Evolutionary conservation across 179 eudicot genomes (phyloP).

Genomic region (Beta macrorhiza): DNA sequence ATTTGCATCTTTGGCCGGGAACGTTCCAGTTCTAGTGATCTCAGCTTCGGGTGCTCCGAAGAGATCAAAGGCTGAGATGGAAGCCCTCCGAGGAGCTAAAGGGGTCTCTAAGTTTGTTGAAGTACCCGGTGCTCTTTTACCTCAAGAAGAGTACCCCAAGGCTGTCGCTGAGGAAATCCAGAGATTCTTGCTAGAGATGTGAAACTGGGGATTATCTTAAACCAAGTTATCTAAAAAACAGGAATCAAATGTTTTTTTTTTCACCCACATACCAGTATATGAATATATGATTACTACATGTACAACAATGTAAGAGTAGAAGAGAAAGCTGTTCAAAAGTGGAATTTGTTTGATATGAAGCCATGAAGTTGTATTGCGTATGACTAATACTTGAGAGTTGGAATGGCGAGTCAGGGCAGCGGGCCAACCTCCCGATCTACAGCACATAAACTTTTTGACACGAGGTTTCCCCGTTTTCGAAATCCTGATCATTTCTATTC

Average conservation of each 20-base stretch:
- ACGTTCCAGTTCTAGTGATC: constrained; percentile 60
- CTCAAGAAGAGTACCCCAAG: constrained; percentile 87
- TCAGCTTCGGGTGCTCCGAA: constrained; percentile 71
- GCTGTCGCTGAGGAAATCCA: constrained; percentile 69
- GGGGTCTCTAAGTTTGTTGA: constrained; percentile 82
- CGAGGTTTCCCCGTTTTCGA: no score
- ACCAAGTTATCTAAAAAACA: neutral
- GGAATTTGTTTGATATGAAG: neutral
- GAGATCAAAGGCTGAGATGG: constrained; percentile 97
- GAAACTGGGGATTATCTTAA: neutral
- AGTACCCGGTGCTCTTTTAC: constrained; percentile 90
- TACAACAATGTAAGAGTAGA: neutral
- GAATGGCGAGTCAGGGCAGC: no score
- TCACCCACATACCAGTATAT: neutral
- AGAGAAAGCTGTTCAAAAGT: neutral
- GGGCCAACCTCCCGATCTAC: no score
- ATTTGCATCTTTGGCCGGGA: constrained; percentile 64
- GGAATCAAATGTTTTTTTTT: neutral
- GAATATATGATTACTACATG: neutral
- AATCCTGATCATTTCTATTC: no score
- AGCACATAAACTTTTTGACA: no score
- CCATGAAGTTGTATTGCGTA: no score
- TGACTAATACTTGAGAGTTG: no score
- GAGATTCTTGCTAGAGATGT: constrained; percentile 61
- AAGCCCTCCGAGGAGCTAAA: constrained; percentile 70